Conservation (phyloP, 176 grass and related monocot genomes). For the barley (Hordeum vulgare) region MorexV3_pseudomolecules_assembly NC_058518.1:457065877-457066376, state of each 20-base stretch:
- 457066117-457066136: neutral
- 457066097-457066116: neutral
- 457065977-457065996: neutral
- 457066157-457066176: neutral
- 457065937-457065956: conserved; percentile 11
- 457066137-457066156: neutral
- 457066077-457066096: neutral
- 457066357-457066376: neutral
- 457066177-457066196: neutral
- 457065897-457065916: neutral
- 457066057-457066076: neutral
- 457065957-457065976: neutral
- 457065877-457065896: neutral
- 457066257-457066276: neutral
- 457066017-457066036: conserved; percentile 32
- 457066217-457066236: too few species aligned
- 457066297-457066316: neutral
- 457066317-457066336: neutral
- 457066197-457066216: neutral
- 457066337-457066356: neutral
- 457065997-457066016: neutral
- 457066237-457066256: neutral
- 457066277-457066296: neutral
- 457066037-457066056: neutral
- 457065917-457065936: neutral